phyloP scores from a whole-genome alignment of 225 moss, liverwort and hornwort species.

The Antitrichia curtipendula region DNA sequence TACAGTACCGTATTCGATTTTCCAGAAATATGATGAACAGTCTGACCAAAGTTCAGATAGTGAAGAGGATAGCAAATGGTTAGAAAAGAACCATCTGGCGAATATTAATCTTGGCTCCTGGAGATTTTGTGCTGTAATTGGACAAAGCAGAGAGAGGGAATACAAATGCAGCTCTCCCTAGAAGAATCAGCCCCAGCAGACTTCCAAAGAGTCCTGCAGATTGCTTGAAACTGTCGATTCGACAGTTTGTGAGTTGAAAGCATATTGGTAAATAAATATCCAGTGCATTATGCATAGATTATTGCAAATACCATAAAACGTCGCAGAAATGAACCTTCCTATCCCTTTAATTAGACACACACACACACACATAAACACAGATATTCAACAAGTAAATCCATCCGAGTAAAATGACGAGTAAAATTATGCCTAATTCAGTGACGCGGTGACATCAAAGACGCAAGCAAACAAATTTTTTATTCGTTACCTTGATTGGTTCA shows the following conservation, averaged over 20 bases:
- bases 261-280: background rate
- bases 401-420: background rate
- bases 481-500: conserved; percentile 21
- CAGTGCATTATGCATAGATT: background rate
- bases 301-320: background rate
- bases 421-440: background rate
- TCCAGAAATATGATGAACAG: background rate
- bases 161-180: conserved; percentile 80
- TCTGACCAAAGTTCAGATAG: background rate
- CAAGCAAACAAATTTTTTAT: background rate
- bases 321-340: background rate
- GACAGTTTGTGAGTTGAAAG: background rate
- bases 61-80: background rate
- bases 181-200: conserved; percentile 39
- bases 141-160: conserved; percentile 76
- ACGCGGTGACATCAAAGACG: background rate
- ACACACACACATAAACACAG: background rate
- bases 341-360: background rate
- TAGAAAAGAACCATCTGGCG: conserved; percentile 43
- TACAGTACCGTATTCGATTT: background rate
- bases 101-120: conserved; percentile 33
- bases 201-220: conserved; percentile 40
- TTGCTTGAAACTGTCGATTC: conserved; percentile 14
- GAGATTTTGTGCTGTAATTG: conserved; percentile 51
- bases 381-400: background rate